phyloP scores from a whole-genome alignment of 2,329 filamentous ascomycete genomes.

The Didymella keratinophila region DNA sequence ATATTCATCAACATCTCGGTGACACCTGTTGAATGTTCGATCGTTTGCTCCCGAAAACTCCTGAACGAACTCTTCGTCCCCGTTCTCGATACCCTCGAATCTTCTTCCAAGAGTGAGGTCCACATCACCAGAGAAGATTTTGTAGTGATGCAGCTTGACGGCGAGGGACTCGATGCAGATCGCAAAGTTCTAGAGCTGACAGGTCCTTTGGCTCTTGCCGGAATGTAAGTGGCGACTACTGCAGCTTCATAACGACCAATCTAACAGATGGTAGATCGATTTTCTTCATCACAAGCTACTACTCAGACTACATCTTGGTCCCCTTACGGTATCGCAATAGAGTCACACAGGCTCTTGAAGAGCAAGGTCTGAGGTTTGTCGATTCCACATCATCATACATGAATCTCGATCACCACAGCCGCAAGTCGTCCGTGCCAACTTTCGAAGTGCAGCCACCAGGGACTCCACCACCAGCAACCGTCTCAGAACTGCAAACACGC shows the following conservation, averaged over 20 bases:
- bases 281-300: conserved; percentile 99
- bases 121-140: conserved; percentile 84
- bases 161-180: conserved; percentile 88
- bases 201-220: conserved; percentile 86
- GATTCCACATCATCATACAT: conserved; percentile 68
- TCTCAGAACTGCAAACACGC: conserved; percentile 79
- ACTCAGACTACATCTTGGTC: conserved; percentile 95
- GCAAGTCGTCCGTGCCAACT: conserved; percentile 56
- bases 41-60: conserved; percentile 83
- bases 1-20: conserved; percentile 93
- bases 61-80: conserved; percentile 79
- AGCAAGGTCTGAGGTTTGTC: conserved; percentile 84
- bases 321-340: conserved; percentile 75
- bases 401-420: conserved; percentile 60
- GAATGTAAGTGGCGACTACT: conserved; percentile 66
- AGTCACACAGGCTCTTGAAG: conserved; percentile 78
- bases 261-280: conserved; percentile 68
- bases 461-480: conserved; percentile 78
- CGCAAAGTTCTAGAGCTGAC: conserved; percentile 92
- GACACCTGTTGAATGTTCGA: conserved; percentile 89
- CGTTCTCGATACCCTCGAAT: conserved; percentile 69
- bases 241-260: background rate
- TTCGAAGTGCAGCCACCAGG: conserved; percentile 61
- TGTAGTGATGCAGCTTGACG: conserved; percentile 87
- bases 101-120: conserved; percentile 56